Evolutionary conservation across 371 early-diverging fungal genomes (phyloP).

Genomic region (Mucor mucedo): DNA sequence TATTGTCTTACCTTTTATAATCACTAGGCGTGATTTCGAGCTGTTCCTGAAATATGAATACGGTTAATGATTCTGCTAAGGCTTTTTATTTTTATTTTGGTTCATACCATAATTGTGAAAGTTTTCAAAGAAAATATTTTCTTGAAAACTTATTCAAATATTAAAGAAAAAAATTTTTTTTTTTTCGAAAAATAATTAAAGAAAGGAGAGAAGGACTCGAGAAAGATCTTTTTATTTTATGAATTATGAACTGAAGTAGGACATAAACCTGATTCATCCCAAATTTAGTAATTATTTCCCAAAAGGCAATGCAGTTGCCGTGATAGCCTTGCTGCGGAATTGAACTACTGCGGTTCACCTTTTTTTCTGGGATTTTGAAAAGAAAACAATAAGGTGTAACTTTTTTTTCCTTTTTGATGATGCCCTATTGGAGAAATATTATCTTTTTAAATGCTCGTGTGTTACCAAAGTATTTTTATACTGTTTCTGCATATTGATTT

Average conservation of each 20-base stretch:
- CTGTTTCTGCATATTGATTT: not conserved
- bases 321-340: no score
- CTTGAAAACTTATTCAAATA: not conserved
- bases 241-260: not conserved
- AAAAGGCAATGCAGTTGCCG: not conserved
- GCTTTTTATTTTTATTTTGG: not conserved
- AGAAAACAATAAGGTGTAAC: no score
- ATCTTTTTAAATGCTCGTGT: not conserved
- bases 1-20: not conserved
- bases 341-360: constrained; percentile 2
- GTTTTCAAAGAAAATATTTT: not conserved
- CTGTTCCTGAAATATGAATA: not conserved
- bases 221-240: constrained; percentile 2
- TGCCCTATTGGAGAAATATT: constrained; percentile 7
- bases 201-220: not conserved
- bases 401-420: no score
- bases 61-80: not conserved
- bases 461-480: not conserved
- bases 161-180: not conserved
- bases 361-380: no score
- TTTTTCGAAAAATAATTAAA: not conserved
- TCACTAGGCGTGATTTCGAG: not conserved
- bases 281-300: constrained; percentile 19
- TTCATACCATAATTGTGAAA: not conserved
- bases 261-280: not conserved